Evolutionary conservation across 495 filamentous ascomycete genomes (phyloP), one percentile per base, ranked within the genome.

Genomic region (Aspergillus diversus): DNA sequence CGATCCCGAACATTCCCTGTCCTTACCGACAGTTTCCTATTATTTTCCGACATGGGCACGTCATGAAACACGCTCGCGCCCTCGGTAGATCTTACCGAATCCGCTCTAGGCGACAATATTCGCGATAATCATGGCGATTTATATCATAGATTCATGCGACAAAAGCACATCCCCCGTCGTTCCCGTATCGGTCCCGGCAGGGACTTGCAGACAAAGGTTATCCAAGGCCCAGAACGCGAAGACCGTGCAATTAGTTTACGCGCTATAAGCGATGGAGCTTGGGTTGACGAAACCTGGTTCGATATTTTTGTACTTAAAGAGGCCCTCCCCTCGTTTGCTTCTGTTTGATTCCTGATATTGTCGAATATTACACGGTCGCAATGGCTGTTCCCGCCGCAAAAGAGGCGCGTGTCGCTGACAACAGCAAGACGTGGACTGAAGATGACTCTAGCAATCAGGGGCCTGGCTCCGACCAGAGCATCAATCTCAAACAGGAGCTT

Each of bases 401-500:
- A 13, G 4, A 11, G 2, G 4, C 8, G n/a, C 39, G 11, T 12
- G 3, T 15, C 5, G 11, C 3, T 11, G n/a, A 43, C 3, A 15
- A 2, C 5, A 11, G 39, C 39, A 12, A 43, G 0, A 15, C n/a
- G 42, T 11, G 31, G n/a, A 15, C n/a, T 5, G 46, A 37, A 15
- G 32, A 50, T 27, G 34, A 42, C 9, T 9, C n/a, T 3, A 47
- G 43, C 39, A 27, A 60, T 51, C 7, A 33, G 8, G 33, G 12
- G 7, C 33, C 57, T 3, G 13, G 31, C 7, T 31, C 32, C 3
- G 46, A 7, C 11, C 4, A 9, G 8, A 48, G 16, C 12, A 52
- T 35, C 16, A 34, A 49, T 5, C 35, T 60, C n/a, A 37, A 61
- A 8, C 53, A 56, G 39, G 59, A 61, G 39, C n/a, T 61, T 0